Base-by-base conservation (phyloP, 768 basidiomycete species). In the Agrocybe praecox region DNA sequence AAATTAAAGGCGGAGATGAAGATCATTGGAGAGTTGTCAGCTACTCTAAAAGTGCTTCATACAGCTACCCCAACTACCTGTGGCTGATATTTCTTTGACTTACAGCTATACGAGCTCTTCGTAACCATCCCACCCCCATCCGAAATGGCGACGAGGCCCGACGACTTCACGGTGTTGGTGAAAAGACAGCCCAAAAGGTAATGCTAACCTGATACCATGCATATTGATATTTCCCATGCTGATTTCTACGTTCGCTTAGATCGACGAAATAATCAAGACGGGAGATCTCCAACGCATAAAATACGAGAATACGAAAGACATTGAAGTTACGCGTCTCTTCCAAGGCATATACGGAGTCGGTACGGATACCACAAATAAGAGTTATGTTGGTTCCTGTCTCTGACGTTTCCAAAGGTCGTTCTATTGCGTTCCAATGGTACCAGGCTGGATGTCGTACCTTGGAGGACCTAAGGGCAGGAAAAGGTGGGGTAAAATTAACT, bases 281-380 rank as follows among this genome's bases (percentile, higher is more conserved):
- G 92, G 92, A 0, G 73, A 80, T n/a, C 75, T 93, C 26, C 76
- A 77, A 19, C 83, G 92, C 15, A 86, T 94, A 53, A 72, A 71
- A 32, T 86, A 85, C 55, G 90, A 90, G 67, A 77, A 73, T 21
- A 88, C 87, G 1, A 84, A 82, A 33, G 89, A 90, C 49, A 77
- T 90, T 1, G 67, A 74, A 36, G 80, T 79, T 0, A 77, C 80
- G 2, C 72, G 76, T 21, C 46, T 85, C 10, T 95, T 96, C 65
- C 81, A 83, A 52, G 89, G 90, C 8, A 88, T 97, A 43, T 96
- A 96, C 64, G 93, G 91, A 29, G 92, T 95, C 56, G 94, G 93
- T 85, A 58, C 57, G 87, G 53, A n/a, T 22, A 51, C 9, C 45
- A 23, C 26, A 36, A 21, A 15, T 17, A 8, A 26, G 33, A 19